Base-by-base conservation (phyloP, 768 basidiomycete species). In the Mycena pura region DNA sequence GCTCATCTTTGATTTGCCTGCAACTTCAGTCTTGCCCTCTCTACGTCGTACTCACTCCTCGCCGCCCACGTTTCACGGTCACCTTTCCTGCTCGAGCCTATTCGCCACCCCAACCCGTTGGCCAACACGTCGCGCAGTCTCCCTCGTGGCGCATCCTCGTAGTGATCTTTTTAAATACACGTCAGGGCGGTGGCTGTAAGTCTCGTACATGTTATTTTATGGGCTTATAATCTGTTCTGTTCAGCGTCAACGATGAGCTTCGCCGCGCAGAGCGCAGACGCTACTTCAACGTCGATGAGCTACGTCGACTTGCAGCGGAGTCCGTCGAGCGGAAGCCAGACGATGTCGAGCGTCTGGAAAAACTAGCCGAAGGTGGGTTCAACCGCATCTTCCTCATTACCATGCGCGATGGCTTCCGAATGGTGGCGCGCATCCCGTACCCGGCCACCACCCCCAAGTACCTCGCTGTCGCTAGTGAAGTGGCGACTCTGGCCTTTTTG, bases 341-440 rank as follows among this genome's bases (percentile, higher is more conserved):
- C 14, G 78, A 83, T 70, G 58, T 84, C 69, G 70, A 69, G 67
- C 46, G 27, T 61, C 34, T 82, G 0, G 6, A 2, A 57, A 85
- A 83, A 63, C 80, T 84, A 34, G 80, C 73, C 48, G 83, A 84
- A 74, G 77, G 78, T n/a, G 76, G 78, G 1, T 74, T 74, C 55
- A 81, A 80, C 67, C 75, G 76, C 25, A 73, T 65, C 39, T 80
- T 81, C 66, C 69, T 74, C 63, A 74, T 82, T 60, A 76, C 75
- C 59, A 66, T 80, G 66, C 72, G 68, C 62, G 71, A 71, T 46
- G 69, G 63, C 41, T 74, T 74, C 60, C 68, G 74, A 58, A 70
- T 82, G 67, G 70, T 82, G 6, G 80, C 80, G 0, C 78, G 77
- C 25, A 73, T 81, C 48, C 81, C 81, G 38, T 79, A 77, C 64